Conservation (phyloP, 2,329 filamentous ascomycete genomes). For the Neopestalotiopsis clavispora region DNA sequence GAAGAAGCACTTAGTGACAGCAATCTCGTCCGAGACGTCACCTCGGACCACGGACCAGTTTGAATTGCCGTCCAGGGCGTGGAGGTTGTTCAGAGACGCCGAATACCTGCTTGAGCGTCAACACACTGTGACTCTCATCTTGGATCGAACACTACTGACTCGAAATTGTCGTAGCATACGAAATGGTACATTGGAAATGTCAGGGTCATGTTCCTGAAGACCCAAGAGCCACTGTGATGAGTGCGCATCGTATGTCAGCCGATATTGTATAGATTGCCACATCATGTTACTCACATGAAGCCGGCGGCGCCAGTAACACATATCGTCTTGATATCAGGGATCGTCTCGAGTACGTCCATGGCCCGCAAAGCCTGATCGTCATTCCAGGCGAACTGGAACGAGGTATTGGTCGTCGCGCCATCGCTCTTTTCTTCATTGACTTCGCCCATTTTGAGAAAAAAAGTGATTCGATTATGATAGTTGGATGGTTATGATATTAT, state of each 20-base stretch:
- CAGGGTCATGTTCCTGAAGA: constrained; percentile 76
- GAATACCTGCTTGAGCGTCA: constrained; percentile 50
- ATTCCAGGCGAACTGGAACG: constrained; percentile 57
- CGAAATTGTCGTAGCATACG: constrained; percentile 83
- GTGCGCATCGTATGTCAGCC: neutral
- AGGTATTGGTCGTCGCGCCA: neutral
- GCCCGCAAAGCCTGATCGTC: constrained; percentile 73
- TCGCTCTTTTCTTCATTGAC: neutral
- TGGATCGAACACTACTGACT: constrained; percentile 46
- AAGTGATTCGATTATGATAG: too few species aligned
- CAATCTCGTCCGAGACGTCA: constrained; percentile 73
- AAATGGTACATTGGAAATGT: constrained; percentile 81
- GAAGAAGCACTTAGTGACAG: constrained; percentile 74
- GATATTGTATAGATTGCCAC: neutral
- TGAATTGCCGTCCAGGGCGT: constrained; percentile 65
- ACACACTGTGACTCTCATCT: neutral
- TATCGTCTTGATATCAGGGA: constrained; percentile 75
- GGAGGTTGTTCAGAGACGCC: constrained; percentile 79
- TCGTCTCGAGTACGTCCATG: constrained; percentile 71
- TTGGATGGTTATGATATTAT: too few species aligned
- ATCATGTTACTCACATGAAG: constrained; percentile 70
- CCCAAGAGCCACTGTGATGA: constrained; percentile 74
- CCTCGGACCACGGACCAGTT: constrained; percentile 84
- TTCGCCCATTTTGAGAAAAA: neutral
- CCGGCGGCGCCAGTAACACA: constrained; percentile 84